A percentile compares a stretch with the other conserved stretches of the same genome.
Evolutionary conservation across 2,329 filamentous ascomycete genomes (phyloP).

Genomic region (Acrodontium crateriforme): DNA sequence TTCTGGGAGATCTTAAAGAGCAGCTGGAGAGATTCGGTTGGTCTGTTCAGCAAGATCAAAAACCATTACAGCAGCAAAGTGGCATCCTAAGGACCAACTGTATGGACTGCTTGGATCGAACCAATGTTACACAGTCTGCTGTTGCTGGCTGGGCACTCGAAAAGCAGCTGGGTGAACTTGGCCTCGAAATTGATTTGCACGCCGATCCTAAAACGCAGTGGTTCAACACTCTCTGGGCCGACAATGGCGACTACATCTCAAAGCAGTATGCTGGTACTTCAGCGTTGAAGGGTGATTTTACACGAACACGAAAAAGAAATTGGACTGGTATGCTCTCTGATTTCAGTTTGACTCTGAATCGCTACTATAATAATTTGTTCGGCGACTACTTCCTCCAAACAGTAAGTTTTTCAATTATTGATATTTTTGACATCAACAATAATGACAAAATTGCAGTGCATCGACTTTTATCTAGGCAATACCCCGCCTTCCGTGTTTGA

Average conservation of each 20-base stretch:
- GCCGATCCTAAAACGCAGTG: conserved; percentile 68
- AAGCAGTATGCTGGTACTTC: conserved; percentile 93
- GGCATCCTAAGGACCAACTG: conserved; percentile 90
- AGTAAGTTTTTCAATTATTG: too few species aligned
- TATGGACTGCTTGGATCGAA: conserved; percentile 95
- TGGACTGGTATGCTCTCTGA: conserved; percentile 87
- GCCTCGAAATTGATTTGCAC: conserved; percentile 61
- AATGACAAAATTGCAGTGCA: too few species aligned
- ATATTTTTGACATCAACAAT: too few species aligned
- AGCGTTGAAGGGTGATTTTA: conserved; percentile 93
- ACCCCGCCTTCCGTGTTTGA: conserved; percentile 75
- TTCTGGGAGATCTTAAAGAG: conserved; percentile 56
- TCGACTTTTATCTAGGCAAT: conserved; percentile 86
- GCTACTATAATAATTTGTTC: conserved; percentile 76
- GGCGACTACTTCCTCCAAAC: conserved; percentile 96
- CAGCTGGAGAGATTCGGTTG: conserved; percentile 60
- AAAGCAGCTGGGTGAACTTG: conserved; percentile 59
- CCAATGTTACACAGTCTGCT: conserved; percentile 89
- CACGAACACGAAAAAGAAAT: conserved; percentile 76
- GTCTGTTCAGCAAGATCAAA: conserved; percentile 42
- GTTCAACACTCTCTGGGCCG: conserved; percentile 96
- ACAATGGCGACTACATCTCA: conserved; percentile 91
- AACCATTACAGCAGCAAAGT: conserved; percentile 39
- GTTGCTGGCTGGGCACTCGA: conserved; percentile 76
- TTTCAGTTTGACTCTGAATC: conserved; percentile 71